Evolutionary conservation across 78 protist genomes (phyloP).

Genomic region (Dictyostelium discoideum): DNA sequence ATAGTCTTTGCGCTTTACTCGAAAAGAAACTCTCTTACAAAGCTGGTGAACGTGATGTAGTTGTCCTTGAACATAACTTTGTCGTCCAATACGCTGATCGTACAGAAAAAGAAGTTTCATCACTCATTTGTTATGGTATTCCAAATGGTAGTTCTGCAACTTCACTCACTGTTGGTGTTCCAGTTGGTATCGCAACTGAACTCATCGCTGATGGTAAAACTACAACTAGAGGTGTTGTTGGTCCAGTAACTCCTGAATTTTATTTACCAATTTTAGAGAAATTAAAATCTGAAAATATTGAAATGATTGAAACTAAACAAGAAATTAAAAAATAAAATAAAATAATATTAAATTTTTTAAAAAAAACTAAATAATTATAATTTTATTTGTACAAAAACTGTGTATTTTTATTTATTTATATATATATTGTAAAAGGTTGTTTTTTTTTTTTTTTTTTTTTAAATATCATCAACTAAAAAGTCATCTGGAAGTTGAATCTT

Average conservation of each 20-base stretch:
- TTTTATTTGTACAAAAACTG: not conserved
- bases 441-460: slow-evolving; percentile 1
- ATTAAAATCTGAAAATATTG: slow-evolving; percentile 68
- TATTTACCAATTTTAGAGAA: slow-evolving; percentile 75
- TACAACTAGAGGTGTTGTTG: slow-evolving; percentile 52
- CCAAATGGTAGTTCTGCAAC: slow-evolving; percentile 70
- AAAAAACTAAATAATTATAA: not conserved
- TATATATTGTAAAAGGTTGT: not conserved
- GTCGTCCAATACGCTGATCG: slow-evolving; percentile 15
- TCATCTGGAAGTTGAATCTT: slow-evolving; percentile 80
- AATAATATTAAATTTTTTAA: too few species aligned
- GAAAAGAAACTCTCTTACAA: slow-evolving; percentile 64
- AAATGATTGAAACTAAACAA: slow-evolving; percentile 53
- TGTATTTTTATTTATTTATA: not conserved
- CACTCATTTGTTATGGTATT: slow-evolving; percentile 49
- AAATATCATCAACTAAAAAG: slow-evolving; percentile 70
- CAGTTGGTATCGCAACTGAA: slow-evolving; percentile 87
- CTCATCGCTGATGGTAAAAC: slow-evolving; percentile 71
- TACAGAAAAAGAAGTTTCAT: slow-evolving; percentile 48
- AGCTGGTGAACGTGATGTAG: slow-evolving; percentile 50
- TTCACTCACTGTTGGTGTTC: slow-evolving; percentile 90
- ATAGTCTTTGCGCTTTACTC: slow-evolving; percentile 44
- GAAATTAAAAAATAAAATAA: slow-evolving; percentile 1
- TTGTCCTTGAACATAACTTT: slow-evolving; percentile 73
- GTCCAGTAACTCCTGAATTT: slow-evolving; percentile 75